A percentile compares a stretch with the other conserved stretches of the same genome.
These are phyloP conservation scores for Achlya hypogyna DNA, from an alignment of 352 stramenopile species.

Conservation along the genomic window DNA sequence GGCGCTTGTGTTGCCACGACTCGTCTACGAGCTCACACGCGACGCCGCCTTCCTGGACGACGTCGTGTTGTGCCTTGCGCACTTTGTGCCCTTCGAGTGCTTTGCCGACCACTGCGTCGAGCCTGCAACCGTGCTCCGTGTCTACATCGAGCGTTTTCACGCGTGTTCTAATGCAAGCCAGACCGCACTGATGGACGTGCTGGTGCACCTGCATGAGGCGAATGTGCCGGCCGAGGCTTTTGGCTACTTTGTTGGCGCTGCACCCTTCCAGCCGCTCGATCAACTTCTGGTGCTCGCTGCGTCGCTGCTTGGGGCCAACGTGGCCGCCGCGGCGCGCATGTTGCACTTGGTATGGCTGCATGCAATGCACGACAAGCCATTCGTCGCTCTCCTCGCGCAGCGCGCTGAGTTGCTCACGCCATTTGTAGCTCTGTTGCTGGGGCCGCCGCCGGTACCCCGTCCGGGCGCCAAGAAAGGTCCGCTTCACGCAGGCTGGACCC, in stretches of 20 bases:
- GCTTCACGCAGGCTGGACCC: background rate
- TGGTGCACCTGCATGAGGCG: background rate
- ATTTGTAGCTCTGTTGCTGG: background rate
- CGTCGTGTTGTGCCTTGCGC: constrained; percentile 39
- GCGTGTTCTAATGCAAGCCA: background rate
- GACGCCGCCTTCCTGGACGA: constrained; percentile 25
- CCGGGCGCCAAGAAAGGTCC: background rate
- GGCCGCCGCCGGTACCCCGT: background rate
- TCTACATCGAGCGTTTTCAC: background rate
- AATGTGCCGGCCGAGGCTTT: background rate
- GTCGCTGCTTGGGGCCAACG: background rate
- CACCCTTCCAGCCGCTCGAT: background rate
- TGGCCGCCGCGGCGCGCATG: background rate
- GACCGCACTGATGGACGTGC: background rate
- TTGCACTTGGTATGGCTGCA: background rate
- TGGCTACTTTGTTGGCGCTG: background rate
- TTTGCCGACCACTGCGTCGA: constrained; percentile 1
- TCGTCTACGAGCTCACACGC: background rate
- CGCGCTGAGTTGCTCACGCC: background rate
- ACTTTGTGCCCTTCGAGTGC: constrained; percentile 40
- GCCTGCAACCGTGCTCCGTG: background rate
- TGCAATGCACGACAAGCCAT: background rate
- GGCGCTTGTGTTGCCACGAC: background rate
- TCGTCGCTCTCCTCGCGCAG: background rate
- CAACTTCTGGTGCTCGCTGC: background rate